These are phyloP conservation scores for Dendrobium officinale DNA, from an alignment of 106 monocot genomes.

Conservation along the genomic window DNA sequence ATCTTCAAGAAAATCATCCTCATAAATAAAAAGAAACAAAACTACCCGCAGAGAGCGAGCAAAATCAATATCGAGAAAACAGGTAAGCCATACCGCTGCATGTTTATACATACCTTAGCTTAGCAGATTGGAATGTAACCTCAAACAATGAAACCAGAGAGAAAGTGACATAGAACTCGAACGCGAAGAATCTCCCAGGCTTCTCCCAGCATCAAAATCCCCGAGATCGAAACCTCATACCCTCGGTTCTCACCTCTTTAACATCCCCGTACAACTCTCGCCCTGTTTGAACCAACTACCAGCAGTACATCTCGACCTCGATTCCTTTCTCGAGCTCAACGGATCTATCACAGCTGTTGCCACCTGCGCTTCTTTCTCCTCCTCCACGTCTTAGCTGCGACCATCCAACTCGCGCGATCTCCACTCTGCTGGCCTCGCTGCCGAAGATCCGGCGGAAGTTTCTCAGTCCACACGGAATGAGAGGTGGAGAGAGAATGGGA, in stretches of 20 bases:
- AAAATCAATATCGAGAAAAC: not conserved
- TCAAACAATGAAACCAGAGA: not conserved
- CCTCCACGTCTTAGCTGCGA: not conserved
- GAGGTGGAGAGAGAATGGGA: not conserved
- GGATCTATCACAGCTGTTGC: not conserved
- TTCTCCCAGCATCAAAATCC: not conserved
- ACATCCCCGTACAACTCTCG: not conserved
- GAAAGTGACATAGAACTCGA: not conserved
- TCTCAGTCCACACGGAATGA: not conserved
- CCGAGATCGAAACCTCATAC: not conserved
- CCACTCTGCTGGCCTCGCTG: not conserved
- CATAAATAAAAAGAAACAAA: not conserved
- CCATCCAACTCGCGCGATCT: not conserved
- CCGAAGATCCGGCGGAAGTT: slow-evolving; percentile 1
- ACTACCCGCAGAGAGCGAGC: not conserved
- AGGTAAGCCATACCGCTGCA: not conserved
- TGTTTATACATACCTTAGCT: not conserved
- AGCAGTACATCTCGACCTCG: not conserved
- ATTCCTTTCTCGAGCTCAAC: not conserved
- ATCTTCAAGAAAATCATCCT: not conserved
- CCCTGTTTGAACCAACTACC: not conserved
- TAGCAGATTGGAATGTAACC: not conserved
- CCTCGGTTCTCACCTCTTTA: not conserved
- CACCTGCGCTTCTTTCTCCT: not conserved
- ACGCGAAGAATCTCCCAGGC: not conserved